A percentile compares a stretch with the other conserved stretches of the same genome.
These are phyloP conservation scores for Brassica incana DNA, from an alignment of 345 rosid species.

Conservation along the genomic window DNA sequence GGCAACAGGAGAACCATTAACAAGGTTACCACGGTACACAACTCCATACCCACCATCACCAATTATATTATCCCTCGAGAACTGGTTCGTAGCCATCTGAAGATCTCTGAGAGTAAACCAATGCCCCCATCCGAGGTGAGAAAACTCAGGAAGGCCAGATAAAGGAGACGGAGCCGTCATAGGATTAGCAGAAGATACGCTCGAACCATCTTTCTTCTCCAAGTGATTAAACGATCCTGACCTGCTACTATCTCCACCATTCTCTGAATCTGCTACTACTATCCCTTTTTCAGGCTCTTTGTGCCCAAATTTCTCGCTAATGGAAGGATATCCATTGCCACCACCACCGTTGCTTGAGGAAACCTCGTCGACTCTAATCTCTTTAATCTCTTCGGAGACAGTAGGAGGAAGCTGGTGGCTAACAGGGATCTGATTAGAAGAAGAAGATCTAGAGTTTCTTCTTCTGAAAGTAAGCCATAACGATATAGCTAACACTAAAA, in stretches of 20 bases:
- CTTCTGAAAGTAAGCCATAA: slow-evolving; percentile 62
- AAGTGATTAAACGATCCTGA: slow-evolving; percentile 63
- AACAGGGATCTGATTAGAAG: slow-evolving; percentile 47
- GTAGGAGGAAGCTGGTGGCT: slow-evolving; percentile 48
- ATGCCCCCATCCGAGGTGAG: slow-evolving; percentile 95
- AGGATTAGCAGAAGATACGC: slow-evolving; percentile 60
- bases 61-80: slow-evolving; percentile 49
- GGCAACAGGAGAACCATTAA: slow-evolving; percentile 82
- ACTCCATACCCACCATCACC: slow-evolving; percentile 90
- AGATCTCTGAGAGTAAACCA: slow-evolving; percentile 97
- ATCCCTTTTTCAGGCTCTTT: slow-evolving; percentile 35
- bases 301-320: slow-evolving; percentile 27
- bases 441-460: slow-evolving; percentile 21
- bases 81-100: slow-evolving; percentile 70
- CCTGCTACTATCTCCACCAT: slow-evolving; percentile 55
- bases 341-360: slow-evolving; percentile 53
- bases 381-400: slow-evolving; percentile 84
- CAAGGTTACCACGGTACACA: slow-evolving; percentile 75
- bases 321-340: slow-evolving; percentile 40
- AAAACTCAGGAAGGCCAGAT: slow-evolving; percentile 84
- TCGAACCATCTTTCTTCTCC: slow-evolving; percentile 50
- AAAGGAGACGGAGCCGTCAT: slow-evolving; percentile 81
- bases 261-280: slow-evolving; percentile 46
- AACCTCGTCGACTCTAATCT: slow-evolving; percentile 73
- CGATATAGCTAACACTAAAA: slow-evolving; percentile 54